phyloP scores from a whole-genome alignment of 2,329 filamentous ascomycete species.

The Diaporthe helianthi region DNA sequence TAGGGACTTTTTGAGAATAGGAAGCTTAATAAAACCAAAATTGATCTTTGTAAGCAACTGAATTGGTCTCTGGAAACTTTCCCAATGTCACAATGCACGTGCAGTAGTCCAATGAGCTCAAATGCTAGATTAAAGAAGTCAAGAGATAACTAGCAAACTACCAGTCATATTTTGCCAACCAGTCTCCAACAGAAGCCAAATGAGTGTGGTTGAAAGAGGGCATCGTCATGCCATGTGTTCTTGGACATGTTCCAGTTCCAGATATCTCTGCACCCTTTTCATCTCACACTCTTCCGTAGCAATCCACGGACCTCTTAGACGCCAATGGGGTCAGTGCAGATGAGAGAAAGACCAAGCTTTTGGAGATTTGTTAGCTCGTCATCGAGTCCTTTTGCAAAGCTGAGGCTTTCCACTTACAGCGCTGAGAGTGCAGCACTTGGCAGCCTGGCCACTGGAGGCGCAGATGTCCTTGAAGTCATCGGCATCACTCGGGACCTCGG shows the following conservation, averaged over 20 bases:
- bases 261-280: background rate
- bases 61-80: too few relatives aligned
- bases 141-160: background rate
- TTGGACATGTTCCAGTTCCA: background rate
- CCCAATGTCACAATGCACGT: background rate
- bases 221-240: slow-evolving; percentile 4
- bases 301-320: background rate
- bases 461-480: background rate
- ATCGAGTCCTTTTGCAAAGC: rapidly evolving
- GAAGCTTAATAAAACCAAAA: too few relatives aligned
- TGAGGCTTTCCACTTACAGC: background rate
- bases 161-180: background rate
- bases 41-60: too few relatives aligned
- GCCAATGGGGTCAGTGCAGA: slow-evolving; percentile 23
- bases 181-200: slow-evolving; percentile 15
- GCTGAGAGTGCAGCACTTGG: slow-evolving; percentile 16
- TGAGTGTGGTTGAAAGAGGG: slow-evolving; percentile 13
- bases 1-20: too few relatives aligned
- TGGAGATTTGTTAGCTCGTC: background rate
- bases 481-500: background rate
- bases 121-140: slow-evolving; percentile 2
- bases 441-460: background rate
- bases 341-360: slow-evolving; percentile 3
- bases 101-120: slow-evolving; percentile 8
- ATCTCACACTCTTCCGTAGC: background rate